Percentiles rank a stretch among this genome's conserved stretches.
Conservation (phyloP, 2,329 filamentous ascomycete species). For the Cladosporium halotolerans region DNA sequence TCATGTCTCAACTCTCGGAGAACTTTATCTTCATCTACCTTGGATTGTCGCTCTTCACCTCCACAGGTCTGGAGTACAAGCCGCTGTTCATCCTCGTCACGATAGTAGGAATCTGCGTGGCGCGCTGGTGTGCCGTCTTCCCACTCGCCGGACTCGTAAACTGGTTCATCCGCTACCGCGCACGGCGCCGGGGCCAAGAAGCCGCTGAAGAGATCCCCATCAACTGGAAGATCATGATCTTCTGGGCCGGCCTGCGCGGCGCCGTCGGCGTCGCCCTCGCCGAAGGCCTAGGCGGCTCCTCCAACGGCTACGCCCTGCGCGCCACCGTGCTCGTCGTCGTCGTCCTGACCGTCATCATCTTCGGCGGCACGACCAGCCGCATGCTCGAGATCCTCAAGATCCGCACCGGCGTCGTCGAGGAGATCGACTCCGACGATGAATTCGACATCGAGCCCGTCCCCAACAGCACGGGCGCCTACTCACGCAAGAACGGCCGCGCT, state of each 20-base stretch:
- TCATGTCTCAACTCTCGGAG: constrained; percentile 89
- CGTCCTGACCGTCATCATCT: constrained; percentile 96
- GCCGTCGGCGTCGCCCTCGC: constrained; percentile 93
- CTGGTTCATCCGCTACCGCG: constrained; percentile 82
- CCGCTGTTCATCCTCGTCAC: constrained; percentile 93
- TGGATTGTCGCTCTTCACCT: constrained; percentile 88
- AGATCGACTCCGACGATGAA: constrained; percentile 95
- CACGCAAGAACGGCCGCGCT: constrained; percentile 69
- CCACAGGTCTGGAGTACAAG: constrained; percentile 80
- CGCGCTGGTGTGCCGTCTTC: constrained; percentile 90
- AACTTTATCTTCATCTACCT: constrained; percentile 99
- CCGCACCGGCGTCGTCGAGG: constrained; percentile 89
- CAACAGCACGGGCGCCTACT: constrained; percentile 64
- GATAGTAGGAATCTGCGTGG: constrained; percentile 82
- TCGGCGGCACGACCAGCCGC: constrained; percentile 90
- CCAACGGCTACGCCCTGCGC: constrained; percentile 73
- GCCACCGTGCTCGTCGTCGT: constrained; percentile 97
- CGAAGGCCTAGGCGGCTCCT: constrained; percentile 69
- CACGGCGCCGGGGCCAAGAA: constrained; percentile 67
- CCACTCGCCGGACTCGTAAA: constrained; percentile 86
- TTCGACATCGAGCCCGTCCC: constrained; percentile 80
- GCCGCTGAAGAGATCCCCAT: constrained; percentile 83
- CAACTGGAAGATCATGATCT: constrained; percentile 99
- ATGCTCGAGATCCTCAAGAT: constrained; percentile 99
- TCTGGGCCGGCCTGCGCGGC: constrained; percentile 93